These are phyloP conservation scores for Nymphaea colorata DNA, from an alignment of 164 flowering plant genomes.

Conservation along the genomic window DNA sequence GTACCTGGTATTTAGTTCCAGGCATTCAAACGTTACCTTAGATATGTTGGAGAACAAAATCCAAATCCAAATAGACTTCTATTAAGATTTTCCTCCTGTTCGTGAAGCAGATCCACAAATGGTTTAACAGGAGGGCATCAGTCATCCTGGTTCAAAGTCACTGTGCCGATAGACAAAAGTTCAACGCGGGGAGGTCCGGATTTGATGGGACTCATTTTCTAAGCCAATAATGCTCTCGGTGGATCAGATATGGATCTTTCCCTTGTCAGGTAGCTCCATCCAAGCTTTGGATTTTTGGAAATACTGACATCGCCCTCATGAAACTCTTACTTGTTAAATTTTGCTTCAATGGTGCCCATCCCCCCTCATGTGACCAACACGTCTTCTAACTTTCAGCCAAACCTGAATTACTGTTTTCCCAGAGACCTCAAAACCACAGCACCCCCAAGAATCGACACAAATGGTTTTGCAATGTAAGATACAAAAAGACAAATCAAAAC, in stretches of 20 bases:
- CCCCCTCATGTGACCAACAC: background rate
- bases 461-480: no score
- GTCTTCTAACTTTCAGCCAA: background rate
- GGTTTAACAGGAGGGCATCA: background rate
- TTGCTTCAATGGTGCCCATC: background rate
- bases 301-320: background rate
- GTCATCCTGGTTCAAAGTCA: no score
- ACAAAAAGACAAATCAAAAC: background rate
- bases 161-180: no score
- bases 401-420: no score
- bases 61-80: no score
- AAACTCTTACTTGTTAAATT: background rate
- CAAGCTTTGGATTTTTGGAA: background rate
- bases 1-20: no score
- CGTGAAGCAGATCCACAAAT: background rate
- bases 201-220: background rate
- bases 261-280: background rate
- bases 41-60: no score
- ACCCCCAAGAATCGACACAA: background rate
- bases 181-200: background rate
- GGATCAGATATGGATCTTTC: background rate
- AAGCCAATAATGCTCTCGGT: background rate
- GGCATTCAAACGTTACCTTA: no score
- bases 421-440: background rate
- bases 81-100: no score